Evolutionary conservation across 2,329 filamentous ascomycete species (phyloP).

Genomic region (Blastomyces emzantsi): DNA sequence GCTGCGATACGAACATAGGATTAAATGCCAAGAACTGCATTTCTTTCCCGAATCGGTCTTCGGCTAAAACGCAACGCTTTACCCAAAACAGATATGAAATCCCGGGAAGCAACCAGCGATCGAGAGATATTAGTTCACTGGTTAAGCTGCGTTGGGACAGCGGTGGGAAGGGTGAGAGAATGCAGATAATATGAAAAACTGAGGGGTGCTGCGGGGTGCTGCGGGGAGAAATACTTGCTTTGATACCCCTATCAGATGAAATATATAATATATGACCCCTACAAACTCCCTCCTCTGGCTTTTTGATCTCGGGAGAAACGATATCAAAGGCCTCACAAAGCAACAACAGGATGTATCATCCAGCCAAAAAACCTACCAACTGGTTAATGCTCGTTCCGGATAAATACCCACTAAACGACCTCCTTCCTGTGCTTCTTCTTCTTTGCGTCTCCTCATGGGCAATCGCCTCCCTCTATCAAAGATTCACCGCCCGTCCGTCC

Average conservation of each 20-base stretch:
- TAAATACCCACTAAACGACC: neutral
- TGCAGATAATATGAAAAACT: neutral
- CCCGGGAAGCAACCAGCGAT: slow-evolving; percentile 15
- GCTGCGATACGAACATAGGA: neutral
- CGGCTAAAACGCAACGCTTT: slow-evolving; percentile 18
- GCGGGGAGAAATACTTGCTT: neutral
- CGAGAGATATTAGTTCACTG: neutral
- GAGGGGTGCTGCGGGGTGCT: neutral
- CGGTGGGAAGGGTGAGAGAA: neutral
- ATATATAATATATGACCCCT: neutral
- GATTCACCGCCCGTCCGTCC: neutral
- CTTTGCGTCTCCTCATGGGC: neutral
- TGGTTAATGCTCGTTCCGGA: neutral
- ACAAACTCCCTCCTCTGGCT: too few species aligned
- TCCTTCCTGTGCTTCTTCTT: neutral
- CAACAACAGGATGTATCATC: neutral
- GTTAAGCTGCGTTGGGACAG: neutral
- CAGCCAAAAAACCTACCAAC: neutral
- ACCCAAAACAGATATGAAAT: slow-evolving; percentile 32
- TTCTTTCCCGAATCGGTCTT: slow-evolving; percentile 14
- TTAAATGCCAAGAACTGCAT: slow-evolving; percentile 5
- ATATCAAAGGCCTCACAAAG: neutral
- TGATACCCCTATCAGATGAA: neutral
- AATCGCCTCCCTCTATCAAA: neutral
- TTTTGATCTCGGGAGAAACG: neutral